Evolutionary conservation across 805 yeast genomes (phyloP).

Genomic region (Cyberlindnera saturnus): DNA sequence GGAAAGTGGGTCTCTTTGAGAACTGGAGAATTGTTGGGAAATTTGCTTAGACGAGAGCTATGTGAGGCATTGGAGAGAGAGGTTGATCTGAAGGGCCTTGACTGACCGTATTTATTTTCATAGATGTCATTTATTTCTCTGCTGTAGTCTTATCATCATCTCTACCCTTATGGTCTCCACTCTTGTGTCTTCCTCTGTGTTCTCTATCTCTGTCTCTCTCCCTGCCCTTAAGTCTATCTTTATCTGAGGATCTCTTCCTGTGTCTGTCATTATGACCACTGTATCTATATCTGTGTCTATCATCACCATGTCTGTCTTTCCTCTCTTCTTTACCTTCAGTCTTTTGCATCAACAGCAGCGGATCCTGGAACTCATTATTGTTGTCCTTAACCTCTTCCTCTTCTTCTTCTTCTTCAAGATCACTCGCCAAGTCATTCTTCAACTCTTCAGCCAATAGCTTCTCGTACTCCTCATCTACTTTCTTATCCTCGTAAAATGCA

Average conservation of each 20-base stretch:
- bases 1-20: constrained; percentile 78
- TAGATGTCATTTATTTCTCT: too few species aligned
- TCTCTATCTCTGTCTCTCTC: too few species aligned
- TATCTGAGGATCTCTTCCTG: neutral
- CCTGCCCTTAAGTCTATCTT: neutral
- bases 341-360: constrained; percentile 16
- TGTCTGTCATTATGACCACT: neutral
- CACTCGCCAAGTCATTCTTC: constrained; percentile 23
- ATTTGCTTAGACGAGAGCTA: constrained; percentile 48
- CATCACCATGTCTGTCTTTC: neutral
- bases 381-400: neutral
- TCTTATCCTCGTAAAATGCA: constrained; percentile 50
- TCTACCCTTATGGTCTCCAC: constrained; percentile 3
- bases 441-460: constrained; percentile 28
- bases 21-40: constrained; percentile 46
- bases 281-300: neutral
- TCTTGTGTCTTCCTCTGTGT: neutral
- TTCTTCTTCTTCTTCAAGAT: constrained; percentile 4
- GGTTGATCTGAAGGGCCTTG: constrained; percentile 17
- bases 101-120: constrained; percentile 3
- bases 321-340: neutral
- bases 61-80: constrained; percentile 24
- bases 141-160: neutral
- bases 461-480: constrained; percentile 44
- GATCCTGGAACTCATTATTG: constrained; percentile 23